Conservation (phyloP, 371 early-diverging fungal species). For the Cokeromyces recurvatus region DNA sequence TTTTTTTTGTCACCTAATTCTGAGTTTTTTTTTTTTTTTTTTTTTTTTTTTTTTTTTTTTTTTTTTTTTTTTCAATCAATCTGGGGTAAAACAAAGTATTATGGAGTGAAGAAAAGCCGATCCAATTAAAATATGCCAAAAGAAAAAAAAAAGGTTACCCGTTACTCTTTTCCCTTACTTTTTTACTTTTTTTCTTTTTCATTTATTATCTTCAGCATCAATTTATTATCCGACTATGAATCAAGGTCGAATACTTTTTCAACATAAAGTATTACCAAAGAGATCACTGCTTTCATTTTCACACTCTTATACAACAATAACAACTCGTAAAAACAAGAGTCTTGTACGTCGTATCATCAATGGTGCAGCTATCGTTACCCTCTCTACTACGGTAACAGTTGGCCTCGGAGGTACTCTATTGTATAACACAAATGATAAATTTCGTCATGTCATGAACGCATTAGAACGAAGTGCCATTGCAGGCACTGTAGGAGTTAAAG, state of each 20-base stretch:
- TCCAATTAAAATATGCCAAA: too few relatives aligned
- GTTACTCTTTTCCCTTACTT: too few relatives aligned
- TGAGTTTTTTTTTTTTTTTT: too few relatives aligned
- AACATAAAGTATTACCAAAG: background rate
- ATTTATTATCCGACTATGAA: background rate
- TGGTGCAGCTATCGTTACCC: constrained; percentile 13
- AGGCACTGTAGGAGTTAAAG: constrained; percentile 39
- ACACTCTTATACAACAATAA: background rate
- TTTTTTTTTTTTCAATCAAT: too few relatives aligned
- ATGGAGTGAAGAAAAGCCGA: too few relatives aligned
- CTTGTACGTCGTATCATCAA: constrained; percentile 1
- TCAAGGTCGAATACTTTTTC: background rate
- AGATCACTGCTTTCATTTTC: background rate
- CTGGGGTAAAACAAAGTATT: too few relatives aligned
- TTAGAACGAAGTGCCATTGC: constrained; percentile 44
- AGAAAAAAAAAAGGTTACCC: too few relatives aligned
- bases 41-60: too few relatives aligned
- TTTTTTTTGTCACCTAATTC: background rate
- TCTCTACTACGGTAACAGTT: constrained; percentile 17
- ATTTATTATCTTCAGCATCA: too few relatives aligned
- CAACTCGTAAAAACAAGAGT: constrained; percentile 1
- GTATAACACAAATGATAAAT: constrained; percentile 43
- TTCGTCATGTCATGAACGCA: constrained; percentile 38
- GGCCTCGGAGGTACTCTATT: constrained; percentile 32
- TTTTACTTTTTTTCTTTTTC: background rate